Percentiles rank a stretch among this genome's conserved stretches.
These are phyloP conservation scores for Phytophthora brassicae DNA, from an alignment of 352 stramenopile genomes.

Conservation along the genomic window DNA sequence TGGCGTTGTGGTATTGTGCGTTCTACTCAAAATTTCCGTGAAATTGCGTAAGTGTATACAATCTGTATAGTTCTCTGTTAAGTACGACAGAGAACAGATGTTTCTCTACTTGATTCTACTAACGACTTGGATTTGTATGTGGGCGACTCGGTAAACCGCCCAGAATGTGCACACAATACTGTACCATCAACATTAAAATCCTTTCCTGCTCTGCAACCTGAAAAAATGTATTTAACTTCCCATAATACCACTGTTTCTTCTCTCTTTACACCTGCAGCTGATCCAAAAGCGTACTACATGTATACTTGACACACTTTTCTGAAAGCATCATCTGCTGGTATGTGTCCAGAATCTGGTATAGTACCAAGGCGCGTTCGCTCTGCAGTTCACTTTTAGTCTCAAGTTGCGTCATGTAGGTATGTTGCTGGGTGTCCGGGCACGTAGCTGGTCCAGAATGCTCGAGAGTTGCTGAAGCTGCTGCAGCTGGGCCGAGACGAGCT, in stretches of 20 bases:
- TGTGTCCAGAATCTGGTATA: slow-evolving; percentile 49
- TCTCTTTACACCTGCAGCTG: slow-evolving; percentile 40
- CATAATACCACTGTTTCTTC: too few relatives aligned
- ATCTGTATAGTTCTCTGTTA: too few relatives aligned
- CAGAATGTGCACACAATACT: too few relatives aligned
- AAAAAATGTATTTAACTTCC: too few relatives aligned
- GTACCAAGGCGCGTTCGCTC: slow-evolving; percentile 43
- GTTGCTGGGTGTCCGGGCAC: slow-evolving; percentile 17
- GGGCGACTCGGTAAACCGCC: too few relatives aligned
- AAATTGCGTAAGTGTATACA: too few relatives aligned
- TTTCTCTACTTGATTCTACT: too few relatives aligned
- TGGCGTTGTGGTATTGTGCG: too few relatives aligned
- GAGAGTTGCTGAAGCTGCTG: slow-evolving; percentile 51
- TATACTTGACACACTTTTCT: slow-evolving; percentile 73
- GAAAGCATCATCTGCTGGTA: slow-evolving; percentile 79
- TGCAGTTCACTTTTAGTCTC: slow-evolving; percentile 36
- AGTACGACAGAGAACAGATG: too few relatives aligned
- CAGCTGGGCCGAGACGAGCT: slow-evolving; percentile 39
- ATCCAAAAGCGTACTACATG: slow-evolving; percentile 53
- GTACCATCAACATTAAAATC: too few relatives aligned
- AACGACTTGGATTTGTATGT: too few relatives aligned
- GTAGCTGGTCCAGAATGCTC: slow-evolving; percentile 48
- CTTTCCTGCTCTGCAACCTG: background rate
- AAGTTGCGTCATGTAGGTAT: slow-evolving; percentile 29
- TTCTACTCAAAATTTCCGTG: too few relatives aligned